A percentile compares a stretch with the other conserved stretches of the same genome.
Conservation (phyloP, 495 filamentous ascomycete genomes). For the Oidiodendron maius region DNA sequence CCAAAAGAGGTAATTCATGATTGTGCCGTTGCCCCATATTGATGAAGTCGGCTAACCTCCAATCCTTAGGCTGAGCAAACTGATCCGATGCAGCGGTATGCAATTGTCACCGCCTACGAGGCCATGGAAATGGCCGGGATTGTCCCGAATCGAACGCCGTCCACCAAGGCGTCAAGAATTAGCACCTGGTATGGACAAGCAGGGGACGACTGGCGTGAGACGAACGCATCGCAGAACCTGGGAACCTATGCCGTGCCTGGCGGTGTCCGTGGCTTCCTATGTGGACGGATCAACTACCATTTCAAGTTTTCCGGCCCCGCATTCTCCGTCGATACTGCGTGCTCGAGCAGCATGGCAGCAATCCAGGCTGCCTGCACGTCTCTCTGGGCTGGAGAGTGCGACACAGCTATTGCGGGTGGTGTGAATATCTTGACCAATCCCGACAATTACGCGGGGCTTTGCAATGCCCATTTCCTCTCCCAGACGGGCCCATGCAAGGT, state of each 20-base stretch:
- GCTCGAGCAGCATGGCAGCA: slow-evolving; percentile 43
- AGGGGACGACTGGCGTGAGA: slow-evolving; percentile 86
- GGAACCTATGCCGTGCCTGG: slow-evolving; percentile 94
- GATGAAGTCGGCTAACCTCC: too few species aligned
- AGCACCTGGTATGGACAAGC: slow-evolving; percentile 93
- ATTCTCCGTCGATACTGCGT: slow-evolving; percentile 46
- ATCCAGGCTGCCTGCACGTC: slow-evolving; percentile 44
- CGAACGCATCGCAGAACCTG: slow-evolving; percentile 83
- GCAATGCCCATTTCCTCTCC: slow-evolving; percentile 44
- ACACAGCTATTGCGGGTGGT: slow-evolving; percentile 59
- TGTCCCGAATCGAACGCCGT: slow-evolving; percentile 79
- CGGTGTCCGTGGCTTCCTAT: slow-evolving; percentile 79
- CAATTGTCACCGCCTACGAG: slow-evolving; percentile 51
- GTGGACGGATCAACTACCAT: slow-evolving; percentile 46
- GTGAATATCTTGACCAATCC: slow-evolving; percentile 72
- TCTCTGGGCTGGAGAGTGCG: slow-evolving; percentile 36
- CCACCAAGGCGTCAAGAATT: slow-evolving; percentile 75
- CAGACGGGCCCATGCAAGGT: slow-evolving; percentile 36
- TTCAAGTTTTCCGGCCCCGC: slow-evolving; percentile 42
- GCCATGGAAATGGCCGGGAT: slow-evolving; percentile 72
- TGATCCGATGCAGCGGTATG: slow-evolving; percentile 51
- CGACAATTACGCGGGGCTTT: slow-evolving; percentile 79
- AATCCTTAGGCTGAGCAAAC: slow-evolving; percentile 73
- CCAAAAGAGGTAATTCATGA: slow-evolving; percentile 50
- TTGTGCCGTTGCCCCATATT: too few species aligned